A percentile compares a stretch with the other conserved stretches of the same genome.
Conservation (phyloP, 352 stramenopile genomes). For the Phytophthora pluvialis region DNA sequence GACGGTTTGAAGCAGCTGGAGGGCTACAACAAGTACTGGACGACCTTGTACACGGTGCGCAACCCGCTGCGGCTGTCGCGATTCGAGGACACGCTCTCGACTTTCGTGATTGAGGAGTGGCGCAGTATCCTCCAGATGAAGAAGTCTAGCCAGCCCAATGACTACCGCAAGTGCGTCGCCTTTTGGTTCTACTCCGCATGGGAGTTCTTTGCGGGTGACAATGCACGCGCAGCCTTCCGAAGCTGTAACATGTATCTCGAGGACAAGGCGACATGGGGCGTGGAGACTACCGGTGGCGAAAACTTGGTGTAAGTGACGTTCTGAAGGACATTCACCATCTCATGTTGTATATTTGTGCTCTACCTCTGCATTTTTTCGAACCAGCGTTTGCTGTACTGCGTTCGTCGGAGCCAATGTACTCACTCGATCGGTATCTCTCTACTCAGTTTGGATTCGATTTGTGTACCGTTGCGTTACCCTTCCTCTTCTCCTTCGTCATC, state of each 20-base stretch:
- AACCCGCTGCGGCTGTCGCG: constrained; percentile 77
- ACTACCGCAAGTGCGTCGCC: constrained; percentile 88
- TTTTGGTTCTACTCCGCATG: constrained; percentile 90
- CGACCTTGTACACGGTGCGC: constrained; percentile 72
- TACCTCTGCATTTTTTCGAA: constrained; percentile 24
- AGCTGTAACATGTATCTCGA: constrained; percentile 90
- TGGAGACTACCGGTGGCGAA: constrained; percentile 14
- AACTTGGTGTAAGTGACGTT: constrained; percentile 36
- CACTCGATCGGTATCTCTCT: neutral
- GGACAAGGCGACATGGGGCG: constrained; percentile 63
- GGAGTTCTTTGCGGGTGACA: constrained; percentile 82
- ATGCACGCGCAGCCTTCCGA: constrained; percentile 75
- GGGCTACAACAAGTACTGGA: constrained; percentile 88
- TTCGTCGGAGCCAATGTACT: constrained; percentile 26
- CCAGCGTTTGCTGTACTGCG: constrained; percentile 15
- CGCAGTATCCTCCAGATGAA: constrained; percentile 77
- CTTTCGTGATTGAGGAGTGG: constrained; percentile 82
- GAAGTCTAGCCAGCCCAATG: constrained; percentile 85
- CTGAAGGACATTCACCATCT: neutral
- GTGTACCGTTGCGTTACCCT: constrained; percentile 4
- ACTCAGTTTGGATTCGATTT: neutral
- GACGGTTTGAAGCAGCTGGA: constrained; percentile 79
- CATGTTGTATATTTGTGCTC: constrained; percentile 17
- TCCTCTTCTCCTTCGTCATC: constrained; percentile 20
- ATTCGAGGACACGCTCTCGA: constrained; percentile 74